Percentiles rank a stretch among this genome's conserved stretches.
phyloP scores from a whole-genome alignment of 306 rosid species.

The Inga leiocalycina region DNA sequence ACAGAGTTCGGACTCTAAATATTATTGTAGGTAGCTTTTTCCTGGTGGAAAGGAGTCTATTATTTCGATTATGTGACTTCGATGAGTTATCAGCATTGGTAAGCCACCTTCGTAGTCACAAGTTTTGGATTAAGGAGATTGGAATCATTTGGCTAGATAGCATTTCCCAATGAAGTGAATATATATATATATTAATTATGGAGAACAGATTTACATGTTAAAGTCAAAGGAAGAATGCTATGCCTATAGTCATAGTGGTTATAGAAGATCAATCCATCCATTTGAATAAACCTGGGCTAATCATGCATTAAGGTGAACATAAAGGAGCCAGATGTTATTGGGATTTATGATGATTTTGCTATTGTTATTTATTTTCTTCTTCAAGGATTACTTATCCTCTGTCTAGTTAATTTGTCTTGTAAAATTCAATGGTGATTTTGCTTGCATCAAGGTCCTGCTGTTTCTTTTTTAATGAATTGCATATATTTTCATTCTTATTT shows the following conservation, averaged over 20 bases:
- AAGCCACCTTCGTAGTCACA: neutral
- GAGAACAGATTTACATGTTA: neutral
- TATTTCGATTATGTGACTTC: neutral
- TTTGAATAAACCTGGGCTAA: neutral
- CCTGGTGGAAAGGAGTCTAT: neutral
- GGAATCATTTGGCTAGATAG: neutral
- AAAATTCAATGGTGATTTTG: neutral
- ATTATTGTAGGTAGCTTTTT: neutral
- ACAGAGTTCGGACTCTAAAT: neutral
- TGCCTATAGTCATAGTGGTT: neutral
- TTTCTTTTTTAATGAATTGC: neutral
- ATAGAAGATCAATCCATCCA: neutral
- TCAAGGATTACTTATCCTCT: neutral
- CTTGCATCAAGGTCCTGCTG: neutral
- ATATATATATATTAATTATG: neutral
- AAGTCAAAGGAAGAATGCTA: neutral
- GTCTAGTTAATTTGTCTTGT: neutral
- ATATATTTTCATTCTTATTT: neutral
- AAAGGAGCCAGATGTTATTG: neutral
- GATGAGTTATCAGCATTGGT: neutral
- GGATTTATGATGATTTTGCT: neutral
- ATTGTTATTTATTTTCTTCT: neutral
- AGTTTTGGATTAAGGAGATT: neutral
- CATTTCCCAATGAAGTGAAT: neutral
- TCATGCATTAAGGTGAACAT: neutral